phyloP scores from a whole-genome alignment of 805 yeast genomes.

The Debaryomyces prosopidis region DNA sequence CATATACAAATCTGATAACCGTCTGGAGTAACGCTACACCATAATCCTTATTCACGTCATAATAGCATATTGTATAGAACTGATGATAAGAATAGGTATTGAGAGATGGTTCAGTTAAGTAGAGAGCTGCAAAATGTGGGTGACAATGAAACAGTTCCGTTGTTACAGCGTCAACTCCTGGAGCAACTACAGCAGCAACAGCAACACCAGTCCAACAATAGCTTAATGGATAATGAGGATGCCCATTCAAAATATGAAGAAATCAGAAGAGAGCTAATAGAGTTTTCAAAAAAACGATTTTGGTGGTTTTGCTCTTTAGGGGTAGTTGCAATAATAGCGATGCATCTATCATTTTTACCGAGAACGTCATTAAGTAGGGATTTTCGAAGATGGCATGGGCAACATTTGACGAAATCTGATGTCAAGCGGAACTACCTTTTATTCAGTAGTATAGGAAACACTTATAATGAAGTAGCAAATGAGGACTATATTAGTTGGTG shows the following conservation, averaged over 20 bases:
- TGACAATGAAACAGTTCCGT: conserved; percentile 4
- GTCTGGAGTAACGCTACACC: too few relatives aligned
- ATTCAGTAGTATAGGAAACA: conserved; percentile 25
- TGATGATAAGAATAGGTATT: too few relatives aligned
- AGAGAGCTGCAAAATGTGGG: not conserved
- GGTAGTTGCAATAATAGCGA: conserved; percentile 48
- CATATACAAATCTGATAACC: too few relatives aligned
- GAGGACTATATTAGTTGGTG: conserved; percentile 28
- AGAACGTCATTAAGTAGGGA: conserved; percentile 83
- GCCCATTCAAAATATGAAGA: conserved; percentile 5
- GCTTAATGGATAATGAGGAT: conserved; percentile 1
- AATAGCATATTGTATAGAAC: too few relatives aligned
- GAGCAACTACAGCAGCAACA: too few relatives aligned
- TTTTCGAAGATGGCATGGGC: conserved; percentile 70
- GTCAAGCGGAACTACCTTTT: conserved; percentile 60
- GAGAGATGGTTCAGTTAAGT: not conserved
- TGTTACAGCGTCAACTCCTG: not conserved
- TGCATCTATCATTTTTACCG: conserved; percentile 75
- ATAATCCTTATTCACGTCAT: too few relatives aligned
- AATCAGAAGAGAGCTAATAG: conserved; percentile 7
- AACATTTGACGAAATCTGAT: conserved; percentile 65
- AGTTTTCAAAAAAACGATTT: conserved; percentile 36
- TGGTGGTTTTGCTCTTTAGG: conserved; percentile 51
- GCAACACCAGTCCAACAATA: too few relatives aligned
- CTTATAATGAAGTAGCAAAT: conserved; percentile 14